phyloP scores from a whole-genome alignment of 805 yeast genomes.

The Saccharomycodes ludwigii region DNA sequence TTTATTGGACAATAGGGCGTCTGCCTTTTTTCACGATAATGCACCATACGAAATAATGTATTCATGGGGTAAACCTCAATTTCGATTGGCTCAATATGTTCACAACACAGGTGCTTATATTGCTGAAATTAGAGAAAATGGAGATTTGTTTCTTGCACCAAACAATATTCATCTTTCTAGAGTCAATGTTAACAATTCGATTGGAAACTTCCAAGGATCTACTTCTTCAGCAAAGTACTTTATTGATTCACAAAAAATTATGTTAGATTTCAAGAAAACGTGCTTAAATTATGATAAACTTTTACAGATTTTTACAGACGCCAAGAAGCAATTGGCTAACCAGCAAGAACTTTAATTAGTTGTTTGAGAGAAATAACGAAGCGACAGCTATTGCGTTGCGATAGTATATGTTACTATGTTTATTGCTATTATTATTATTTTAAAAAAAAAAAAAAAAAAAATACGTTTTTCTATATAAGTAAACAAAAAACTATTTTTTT shows the following conservation, averaged over 20 bases:
- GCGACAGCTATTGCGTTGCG: background rate
- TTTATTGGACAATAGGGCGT: constrained; percentile 68
- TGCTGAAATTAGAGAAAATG: constrained; percentile 72
- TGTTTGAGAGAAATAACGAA: background rate
- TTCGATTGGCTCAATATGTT: constrained; percentile 77
- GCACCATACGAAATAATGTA: constrained; percentile 53
- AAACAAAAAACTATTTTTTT: background rate
- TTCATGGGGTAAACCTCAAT: constrained; percentile 85
- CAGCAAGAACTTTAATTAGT: too few relatives aligned
- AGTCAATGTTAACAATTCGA: constrained; percentile 35
- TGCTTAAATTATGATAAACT: constrained; percentile 43
- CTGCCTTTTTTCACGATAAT: constrained; percentile 42
- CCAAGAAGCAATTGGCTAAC: constrained; percentile 39
- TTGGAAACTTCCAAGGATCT: constrained; percentile 18
- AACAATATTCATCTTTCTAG: constrained; percentile 75
- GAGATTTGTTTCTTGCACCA: constrained; percentile 73
- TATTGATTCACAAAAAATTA: constrained; percentile 60
- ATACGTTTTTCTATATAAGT: too few relatives aligned
- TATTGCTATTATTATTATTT: too few relatives aligned
- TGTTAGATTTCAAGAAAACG: constrained; percentile 52
- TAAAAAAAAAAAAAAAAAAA: too few relatives aligned
- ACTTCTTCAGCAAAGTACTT: constrained; percentile 24
- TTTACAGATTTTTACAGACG: constrained; percentile 44
- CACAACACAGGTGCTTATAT: constrained; percentile 84
- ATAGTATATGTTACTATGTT: background rate